Evolutionary conservation across 345 rosid genomes (phyloP).

Genomic region (Punica granatum): DNA sequence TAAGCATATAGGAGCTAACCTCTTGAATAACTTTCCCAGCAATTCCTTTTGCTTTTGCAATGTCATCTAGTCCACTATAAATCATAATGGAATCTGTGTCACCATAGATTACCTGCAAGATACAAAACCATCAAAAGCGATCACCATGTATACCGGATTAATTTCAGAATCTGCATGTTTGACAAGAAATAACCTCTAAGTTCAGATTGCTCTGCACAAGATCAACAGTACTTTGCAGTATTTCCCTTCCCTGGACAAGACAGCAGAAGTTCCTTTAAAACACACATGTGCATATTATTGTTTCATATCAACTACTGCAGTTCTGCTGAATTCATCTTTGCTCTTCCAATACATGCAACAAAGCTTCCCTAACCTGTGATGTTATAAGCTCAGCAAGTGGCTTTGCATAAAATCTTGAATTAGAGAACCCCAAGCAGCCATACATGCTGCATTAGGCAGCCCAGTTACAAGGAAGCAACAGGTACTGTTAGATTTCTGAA

Average conservation of each 20-base stretch:
- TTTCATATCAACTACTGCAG: not conserved
- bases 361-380: slow-evolving; percentile 47
- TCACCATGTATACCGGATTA: slow-evolving; percentile 5
- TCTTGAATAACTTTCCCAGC: slow-evolving; percentile 86
- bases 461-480: slow-evolving; percentile 9
- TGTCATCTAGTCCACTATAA: slow-evolving; percentile 83
- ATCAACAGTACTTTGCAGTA: slow-evolving; percentile 90
- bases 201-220: slow-evolving; percentile 89
- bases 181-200: slow-evolving; percentile 55
- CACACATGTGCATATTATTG: not conserved
- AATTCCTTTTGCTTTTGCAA: slow-evolving; percentile 66
- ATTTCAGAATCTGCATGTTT: slow-evolving; percentile 7
- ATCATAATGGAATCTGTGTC: slow-evolving; percentile 99
- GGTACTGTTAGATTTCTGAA: slow-evolving; percentile 1
- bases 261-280: not conserved
- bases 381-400: slow-evolving; percentile 97
- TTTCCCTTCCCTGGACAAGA: slow-evolving; percentile 83
- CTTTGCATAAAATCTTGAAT: slow-evolving; percentile 97
- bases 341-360: not conserved
- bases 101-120: slow-evolving; percentile 83
- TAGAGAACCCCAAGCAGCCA: slow-evolving; percentile 98
- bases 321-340: not conserved
- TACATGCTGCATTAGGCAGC: slow-evolving; percentile 64
- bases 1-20: slow-evolving; percentile 31
- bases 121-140: not conserved